Percentiles rank a stretch among this genome's conserved stretches.
Evolutionary conservation across 768 basidiomycete genomes (phyloP).

Genomic region (Roridomyces roridus): DNA sequence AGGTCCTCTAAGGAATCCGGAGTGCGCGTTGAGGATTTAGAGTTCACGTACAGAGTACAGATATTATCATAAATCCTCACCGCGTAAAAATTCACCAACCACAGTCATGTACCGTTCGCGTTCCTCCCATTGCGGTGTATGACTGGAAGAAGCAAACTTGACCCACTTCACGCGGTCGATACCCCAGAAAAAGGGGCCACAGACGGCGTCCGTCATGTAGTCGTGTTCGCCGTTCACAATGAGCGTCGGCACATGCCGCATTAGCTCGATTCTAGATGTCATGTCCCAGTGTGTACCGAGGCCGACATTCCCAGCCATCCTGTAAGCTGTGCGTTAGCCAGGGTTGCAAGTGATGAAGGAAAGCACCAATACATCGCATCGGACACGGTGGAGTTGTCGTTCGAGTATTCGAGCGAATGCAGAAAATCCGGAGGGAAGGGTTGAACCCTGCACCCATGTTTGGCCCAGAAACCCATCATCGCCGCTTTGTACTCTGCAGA

Average conservation of each 20-base stretch:
- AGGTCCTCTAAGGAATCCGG: too few relatives aligned
- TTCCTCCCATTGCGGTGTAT: slow-evolving; percentile 40
- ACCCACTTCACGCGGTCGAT: slow-evolving; percentile 39
- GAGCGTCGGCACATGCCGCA: slow-evolving; percentile 34
- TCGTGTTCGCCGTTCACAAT: slow-evolving; percentile 45
- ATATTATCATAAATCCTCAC: too few relatives aligned
- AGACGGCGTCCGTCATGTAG: slow-evolving; percentile 40
- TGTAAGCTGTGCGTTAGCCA: background rate
- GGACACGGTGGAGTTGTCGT: slow-evolving; percentile 54
- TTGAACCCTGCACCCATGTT: slow-evolving; percentile 49
- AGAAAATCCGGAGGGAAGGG: slow-evolving; percentile 50
- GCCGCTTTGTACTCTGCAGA: slow-evolving; percentile 52
- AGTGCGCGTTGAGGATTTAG: too few relatives aligned
- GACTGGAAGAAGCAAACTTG: slow-evolving; percentile 35
- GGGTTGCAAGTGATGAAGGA: too few relatives aligned
- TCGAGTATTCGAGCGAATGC: slow-evolving; percentile 37
- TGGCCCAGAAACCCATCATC: slow-evolving; percentile 46
- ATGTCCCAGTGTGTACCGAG: slow-evolving; percentile 35
- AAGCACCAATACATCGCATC: slow-evolving; percentile 47
- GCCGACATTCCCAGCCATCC: slow-evolving; percentile 37
- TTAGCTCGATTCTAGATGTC: slow-evolving; percentile 28
- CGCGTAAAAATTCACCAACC: slow-evolving; percentile 34
- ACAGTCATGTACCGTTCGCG: slow-evolving; percentile 33
- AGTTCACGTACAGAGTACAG: too few relatives aligned
- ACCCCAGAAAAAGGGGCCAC: slow-evolving; percentile 37